These are phyloP conservation scores for Picochlorum sp. DNA, from an alignment of 139 green algal genomes.

Conservation along the genomic window DNA sequence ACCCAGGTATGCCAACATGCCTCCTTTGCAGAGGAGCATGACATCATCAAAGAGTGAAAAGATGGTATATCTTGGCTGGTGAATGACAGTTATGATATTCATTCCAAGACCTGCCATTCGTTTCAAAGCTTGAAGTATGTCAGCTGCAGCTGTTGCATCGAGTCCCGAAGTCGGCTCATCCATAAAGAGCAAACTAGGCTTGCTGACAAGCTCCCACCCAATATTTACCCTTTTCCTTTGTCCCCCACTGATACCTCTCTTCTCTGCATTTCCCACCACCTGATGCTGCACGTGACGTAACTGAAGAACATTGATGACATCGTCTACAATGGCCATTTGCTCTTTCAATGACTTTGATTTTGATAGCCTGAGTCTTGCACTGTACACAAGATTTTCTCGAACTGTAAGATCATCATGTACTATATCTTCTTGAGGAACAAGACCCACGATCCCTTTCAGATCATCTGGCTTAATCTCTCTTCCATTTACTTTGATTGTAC, in stretches of 20 bases:
- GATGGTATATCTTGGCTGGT: constrained; percentile 66
- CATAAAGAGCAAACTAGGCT: constrained; percentile 51
- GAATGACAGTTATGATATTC: constrained; percentile 49
- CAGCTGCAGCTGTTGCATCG: constrained; percentile 50
- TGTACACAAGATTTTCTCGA: constrained; percentile 60
- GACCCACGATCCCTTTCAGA: constrained; percentile 28
- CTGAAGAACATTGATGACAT: constrained; percentile 8
- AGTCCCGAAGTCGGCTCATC: constrained; percentile 56
- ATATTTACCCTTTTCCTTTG: constrained; percentile 80
- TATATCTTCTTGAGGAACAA: constrained; percentile 49
- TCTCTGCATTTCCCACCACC: constrained; percentile 36
- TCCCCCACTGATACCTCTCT: constrained; percentile 51
- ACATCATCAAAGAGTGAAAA: constrained; percentile 65
- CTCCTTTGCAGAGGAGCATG: constrained; percentile 54
- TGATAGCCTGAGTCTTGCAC: constrained; percentile 40
- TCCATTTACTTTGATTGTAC: constrained; percentile 28
- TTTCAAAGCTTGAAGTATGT: constrained; percentile 43
- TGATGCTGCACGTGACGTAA: constrained; percentile 37
- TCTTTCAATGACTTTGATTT: constrained; percentile 8
- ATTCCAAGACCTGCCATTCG: constrained; percentile 52
- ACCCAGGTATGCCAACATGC: constrained; percentile 39
- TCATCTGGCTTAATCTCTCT: constrained; percentile 17
- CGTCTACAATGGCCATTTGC: constrained; percentile 25
- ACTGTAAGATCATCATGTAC: constrained; percentile 49
- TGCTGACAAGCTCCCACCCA: constrained; percentile 53